Evolutionary conservation across 2,329 filamentous ascomycete genomes (phyloP).

Genomic region (Nectriaceae sp.): DNA sequence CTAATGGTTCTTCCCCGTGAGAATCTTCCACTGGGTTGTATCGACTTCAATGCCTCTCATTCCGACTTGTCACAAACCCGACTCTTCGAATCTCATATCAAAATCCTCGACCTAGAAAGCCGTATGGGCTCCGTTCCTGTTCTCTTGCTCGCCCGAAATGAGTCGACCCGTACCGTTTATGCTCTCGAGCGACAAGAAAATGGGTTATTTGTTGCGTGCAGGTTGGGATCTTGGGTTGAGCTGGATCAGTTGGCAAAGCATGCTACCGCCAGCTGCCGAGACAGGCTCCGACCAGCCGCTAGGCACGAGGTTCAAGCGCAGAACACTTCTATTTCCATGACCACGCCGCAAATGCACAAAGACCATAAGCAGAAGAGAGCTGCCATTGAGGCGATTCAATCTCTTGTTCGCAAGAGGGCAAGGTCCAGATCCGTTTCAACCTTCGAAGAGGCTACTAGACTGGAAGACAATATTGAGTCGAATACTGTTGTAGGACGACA

Average conservation of each 20-base stretch:
- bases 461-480: slow-evolving; percentile 17
- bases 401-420: slow-evolving; percentile 55
- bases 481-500: slow-evolving; percentile 16
- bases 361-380: slow-evolving; percentile 57
- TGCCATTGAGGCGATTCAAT: slow-evolving; percentile 65
- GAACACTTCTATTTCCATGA: slow-evolving; percentile 30
- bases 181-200: slow-evolving; percentile 66
- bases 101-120: slow-evolving; percentile 63
- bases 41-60: slow-evolving; percentile 56
- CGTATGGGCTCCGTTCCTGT: slow-evolving; percentile 56
- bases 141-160: slow-evolving; percentile 63
- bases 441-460: slow-evolving; percentile 27
- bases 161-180: slow-evolving; percentile 55
- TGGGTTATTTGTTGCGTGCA: slow-evolving; percentile 68
- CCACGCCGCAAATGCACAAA: slow-evolving; percentile 48
- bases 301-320: slow-evolving; percentile 18
- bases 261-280: slow-evolving; percentile 44
- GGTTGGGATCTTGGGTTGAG: slow-evolving; percentile 67
- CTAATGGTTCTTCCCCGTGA: slow-evolving; percentile 65
- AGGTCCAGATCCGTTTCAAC: slow-evolving; percentile 47
- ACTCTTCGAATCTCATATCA: slow-evolving; percentile 62
- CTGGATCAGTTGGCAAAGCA: slow-evolving; percentile 52
- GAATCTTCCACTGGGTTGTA: slow-evolving; percentile 59
- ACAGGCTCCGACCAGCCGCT: slow-evolving; percentile 28
- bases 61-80: slow-evolving; percentile 54